phyloP scores from a whole-genome alignment of 2,329 filamentous ascomycete species.

The Teratosphaeria nubilosa region DNA sequence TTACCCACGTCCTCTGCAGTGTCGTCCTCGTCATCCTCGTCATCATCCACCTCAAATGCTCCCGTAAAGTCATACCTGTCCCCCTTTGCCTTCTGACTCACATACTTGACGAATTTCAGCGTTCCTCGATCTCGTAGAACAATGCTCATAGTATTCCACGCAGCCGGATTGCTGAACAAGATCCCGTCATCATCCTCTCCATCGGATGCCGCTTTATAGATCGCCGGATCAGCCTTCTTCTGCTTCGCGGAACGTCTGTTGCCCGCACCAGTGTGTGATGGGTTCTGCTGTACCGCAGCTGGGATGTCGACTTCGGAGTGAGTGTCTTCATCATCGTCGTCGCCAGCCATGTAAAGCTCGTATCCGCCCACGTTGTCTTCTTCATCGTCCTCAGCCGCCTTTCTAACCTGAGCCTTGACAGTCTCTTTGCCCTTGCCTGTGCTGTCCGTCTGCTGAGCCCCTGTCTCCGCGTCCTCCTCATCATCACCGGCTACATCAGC shows the following conservation, averaged over 20 bases:
- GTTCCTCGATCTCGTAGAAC: constrained; percentile 80
- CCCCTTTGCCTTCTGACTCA: constrained; percentile 69
- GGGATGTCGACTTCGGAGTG: constrained; percentile 30
- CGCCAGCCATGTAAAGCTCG: constrained; percentile 87
- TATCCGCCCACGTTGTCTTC: constrained; percentile 61
- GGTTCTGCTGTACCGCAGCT: constrained; percentile 16
- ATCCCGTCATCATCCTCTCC: constrained; percentile 66
- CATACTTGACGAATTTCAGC: constrained; percentile 92
- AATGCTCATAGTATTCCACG: constrained; percentile 86
- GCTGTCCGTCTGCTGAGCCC: constrained; percentile 39
- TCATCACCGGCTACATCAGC: constrained; percentile 46
- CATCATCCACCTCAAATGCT: constrained; percentile 54
- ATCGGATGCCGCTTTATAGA: constrained; percentile 62
- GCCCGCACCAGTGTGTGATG: constrained; percentile 36
- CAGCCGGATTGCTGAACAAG: constrained; percentile 56
- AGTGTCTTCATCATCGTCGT: constrained; percentile 43
- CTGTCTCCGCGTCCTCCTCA: constrained; percentile 39
- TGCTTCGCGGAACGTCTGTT: constrained; percentile 31
- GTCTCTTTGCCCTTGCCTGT: constrained; percentile 16
- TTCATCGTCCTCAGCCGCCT: constrained; percentile 34
- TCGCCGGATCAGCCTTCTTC: constrained; percentile 57
- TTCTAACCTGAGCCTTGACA: not conserved
- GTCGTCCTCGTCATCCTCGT: constrained; percentile 39
- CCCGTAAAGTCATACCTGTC: constrained; percentile 89
- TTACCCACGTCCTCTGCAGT: not conserved